Evolutionary conservation across 257 asterid species (phyloP).

Genomic region (Plantago major): DNA sequence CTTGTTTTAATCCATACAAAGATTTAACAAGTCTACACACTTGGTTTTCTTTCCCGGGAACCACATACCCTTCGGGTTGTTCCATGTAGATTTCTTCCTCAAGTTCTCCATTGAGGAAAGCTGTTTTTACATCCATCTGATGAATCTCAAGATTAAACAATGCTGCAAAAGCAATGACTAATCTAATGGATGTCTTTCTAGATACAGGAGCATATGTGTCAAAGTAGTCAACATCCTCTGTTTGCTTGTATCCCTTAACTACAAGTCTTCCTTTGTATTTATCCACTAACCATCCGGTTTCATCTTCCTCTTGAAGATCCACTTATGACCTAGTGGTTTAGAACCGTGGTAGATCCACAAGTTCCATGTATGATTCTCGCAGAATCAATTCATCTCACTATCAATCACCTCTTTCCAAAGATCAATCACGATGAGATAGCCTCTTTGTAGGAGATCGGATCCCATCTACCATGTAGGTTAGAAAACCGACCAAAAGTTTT

Average conservation of each 20-base stretch:
- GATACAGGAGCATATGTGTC: background rate
- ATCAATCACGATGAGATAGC: background rate
- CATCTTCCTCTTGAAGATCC: background rate
- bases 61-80: background rate
- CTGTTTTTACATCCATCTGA: background rate
- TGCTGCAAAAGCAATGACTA: background rate
- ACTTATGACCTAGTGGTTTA: too few relatives aligned
- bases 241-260: background rate
- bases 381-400: background rate
- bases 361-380: background rate
- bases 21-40: too few relatives aligned
- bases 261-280: background rate
- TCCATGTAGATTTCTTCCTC: too few relatives aligned
- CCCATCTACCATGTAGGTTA: background rate
- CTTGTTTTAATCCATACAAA: too few relatives aligned
- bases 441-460: background rate
- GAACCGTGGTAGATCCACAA: background rate
- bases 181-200: background rate
- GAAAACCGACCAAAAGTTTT: background rate
- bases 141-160: background rate
- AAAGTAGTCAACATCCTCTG: background rate
- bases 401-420: background rate
- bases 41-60: too few relatives aligned
- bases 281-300: background rate
- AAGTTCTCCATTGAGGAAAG: background rate